These are phyloP conservation scores for Albifimbria verrucaria DNA, from an alignment of 2,329 filamentous ascomycete species.

Conservation along the genomic window DNA sequence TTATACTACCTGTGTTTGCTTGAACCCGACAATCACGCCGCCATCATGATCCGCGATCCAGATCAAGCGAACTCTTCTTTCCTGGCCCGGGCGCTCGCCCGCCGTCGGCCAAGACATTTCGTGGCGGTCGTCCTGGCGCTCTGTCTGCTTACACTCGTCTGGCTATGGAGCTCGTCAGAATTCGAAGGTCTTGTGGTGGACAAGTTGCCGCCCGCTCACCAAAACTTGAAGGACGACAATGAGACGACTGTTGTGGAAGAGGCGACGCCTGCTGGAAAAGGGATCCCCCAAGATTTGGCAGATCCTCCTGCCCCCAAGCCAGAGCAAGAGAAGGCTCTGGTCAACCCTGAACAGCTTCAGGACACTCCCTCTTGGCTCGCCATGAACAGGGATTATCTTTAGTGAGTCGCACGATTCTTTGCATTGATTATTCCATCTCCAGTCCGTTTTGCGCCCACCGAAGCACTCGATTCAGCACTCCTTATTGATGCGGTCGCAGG, in stretches of 20 bases:
- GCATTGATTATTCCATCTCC: neutral
- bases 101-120: neutral
- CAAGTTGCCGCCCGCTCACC: too few relatives aligned
- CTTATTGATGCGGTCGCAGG: too few relatives aligned
- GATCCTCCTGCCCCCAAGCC: neutral
- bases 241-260: too few relatives aligned
- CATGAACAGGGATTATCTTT: neutral
- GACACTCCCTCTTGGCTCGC: neutral
- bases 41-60: too few relatives aligned
- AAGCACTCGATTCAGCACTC: too few relatives aligned
- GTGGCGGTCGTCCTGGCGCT: neutral
- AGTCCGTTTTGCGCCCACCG: too few relatives aligned
- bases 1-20: too few relatives aligned
- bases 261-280: too few relatives aligned
- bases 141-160: neutral
- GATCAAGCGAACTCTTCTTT: neutral
- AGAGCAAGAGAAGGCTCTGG: neutral
- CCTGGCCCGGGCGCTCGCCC: neutral
- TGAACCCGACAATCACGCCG: too few relatives aligned
- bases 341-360: neutral
- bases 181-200: too few relatives aligned
- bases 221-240: too few relatives aligned
- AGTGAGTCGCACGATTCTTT: neutral
- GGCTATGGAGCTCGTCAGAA: neutral
- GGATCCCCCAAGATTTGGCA: neutral